Percentiles rank a stretch among this genome's conserved stretches.
Evolutionary conservation across 2,329 filamentous ascomycete species (phyloP).

Genomic region (Cylindrodendrum hubeiense): DNA sequence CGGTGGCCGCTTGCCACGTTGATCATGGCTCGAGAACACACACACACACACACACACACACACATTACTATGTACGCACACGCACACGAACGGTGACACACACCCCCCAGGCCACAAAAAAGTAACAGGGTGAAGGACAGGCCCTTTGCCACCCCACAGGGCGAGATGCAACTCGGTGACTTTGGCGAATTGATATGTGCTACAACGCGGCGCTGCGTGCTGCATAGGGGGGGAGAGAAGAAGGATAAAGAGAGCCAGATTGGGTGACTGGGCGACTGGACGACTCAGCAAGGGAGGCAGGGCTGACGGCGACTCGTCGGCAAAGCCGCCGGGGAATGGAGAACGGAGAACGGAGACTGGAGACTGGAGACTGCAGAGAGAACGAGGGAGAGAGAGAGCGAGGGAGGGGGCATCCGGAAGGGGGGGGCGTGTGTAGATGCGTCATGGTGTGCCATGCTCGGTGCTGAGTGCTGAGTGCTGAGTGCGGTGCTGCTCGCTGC

Average conservation of each 20-base stretch:
- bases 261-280: too few relatives aligned
- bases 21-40: slow-evolving; percentile 42
- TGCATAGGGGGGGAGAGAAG: too few relatives aligned
- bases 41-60: not conserved
- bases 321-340: slow-evolving; percentile 28
- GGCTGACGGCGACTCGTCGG: slow-evolving; percentile 33
- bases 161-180: slow-evolving; percentile 35
- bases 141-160: slow-evolving; percentile 37
- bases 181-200: slow-evolving; percentile 29
- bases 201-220: slow-evolving; percentile 35
- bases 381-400: not conserved
- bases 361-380: too few relatives aligned
- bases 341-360: too few relatives aligned
- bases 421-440: slow-evolving; percentile 28
- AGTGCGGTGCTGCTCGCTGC: too few relatives aligned
- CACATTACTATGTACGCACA: not conserved
- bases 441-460: slow-evolving; percentile 22
- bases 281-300: slow-evolving; percentile 23
- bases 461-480: too few relatives aligned
- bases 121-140: slow-evolving; percentile 28
- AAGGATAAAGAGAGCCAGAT: not conserved
- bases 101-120: slow-evolving; percentile 34
- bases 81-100: slow-evolving; percentile 16
- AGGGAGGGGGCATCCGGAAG: not conserved
- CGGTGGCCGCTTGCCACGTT: slow-evolving; percentile 51